These are phyloP conservation scores for Penicillium waksmanii DNA, from an alignment of 495 filamentous ascomycete genomes.

Conservation along the genomic window DNA sequence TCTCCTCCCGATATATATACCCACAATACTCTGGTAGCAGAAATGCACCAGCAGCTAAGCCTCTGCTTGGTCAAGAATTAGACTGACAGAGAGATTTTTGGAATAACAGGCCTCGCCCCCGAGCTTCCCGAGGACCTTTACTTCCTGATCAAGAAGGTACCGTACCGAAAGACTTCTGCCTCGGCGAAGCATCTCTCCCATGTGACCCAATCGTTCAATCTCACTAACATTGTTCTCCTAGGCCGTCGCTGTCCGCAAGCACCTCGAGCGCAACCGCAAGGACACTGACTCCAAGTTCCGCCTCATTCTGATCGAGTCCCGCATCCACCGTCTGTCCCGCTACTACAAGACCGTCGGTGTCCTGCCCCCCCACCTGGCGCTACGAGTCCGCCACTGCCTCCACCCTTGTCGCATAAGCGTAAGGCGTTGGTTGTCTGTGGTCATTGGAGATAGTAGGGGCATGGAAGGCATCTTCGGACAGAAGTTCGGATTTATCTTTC, in stretches of 20 bases:
- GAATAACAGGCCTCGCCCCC: conserved; percentile 85
- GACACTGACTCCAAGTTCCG: conserved; percentile 99
- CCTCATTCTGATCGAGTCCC: conserved; percentile 99
- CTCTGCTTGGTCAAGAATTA: conserved; percentile 87
- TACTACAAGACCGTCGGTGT: conserved; percentile 99
- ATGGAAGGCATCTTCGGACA: conserved; percentile 14
- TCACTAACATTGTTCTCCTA: conserved; percentile 29
- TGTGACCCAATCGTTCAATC: conserved; percentile 1
- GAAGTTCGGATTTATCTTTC: conserved; percentile 18
- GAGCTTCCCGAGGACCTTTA: conserved; percentile 97
- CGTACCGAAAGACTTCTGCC: background rate
- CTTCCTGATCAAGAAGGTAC: conserved; percentile 99
- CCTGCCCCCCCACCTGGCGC: conserved; percentile 94
- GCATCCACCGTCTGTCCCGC: conserved; percentile 96
- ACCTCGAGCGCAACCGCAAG: conserved; percentile 99
- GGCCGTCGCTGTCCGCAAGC: conserved; percentile 99
- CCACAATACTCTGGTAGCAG: conserved; percentile 24
- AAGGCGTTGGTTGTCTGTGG: conserved; percentile 33
- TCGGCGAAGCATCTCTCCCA: background rate
- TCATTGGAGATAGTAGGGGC: conserved; percentile 23
- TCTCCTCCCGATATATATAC: conserved; percentile 20
- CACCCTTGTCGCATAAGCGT: conserved; percentile 57
- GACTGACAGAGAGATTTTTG: conserved; percentile 92
- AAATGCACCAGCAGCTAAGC: conserved; percentile 54
- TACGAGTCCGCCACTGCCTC: conserved; percentile 74